Percentiles rank a stretch among this genome's conserved stretches.
phyloP scores from a whole-genome alignment of 1,284 basidiomycete species.

The Amylostereum areolatum region DNA sequence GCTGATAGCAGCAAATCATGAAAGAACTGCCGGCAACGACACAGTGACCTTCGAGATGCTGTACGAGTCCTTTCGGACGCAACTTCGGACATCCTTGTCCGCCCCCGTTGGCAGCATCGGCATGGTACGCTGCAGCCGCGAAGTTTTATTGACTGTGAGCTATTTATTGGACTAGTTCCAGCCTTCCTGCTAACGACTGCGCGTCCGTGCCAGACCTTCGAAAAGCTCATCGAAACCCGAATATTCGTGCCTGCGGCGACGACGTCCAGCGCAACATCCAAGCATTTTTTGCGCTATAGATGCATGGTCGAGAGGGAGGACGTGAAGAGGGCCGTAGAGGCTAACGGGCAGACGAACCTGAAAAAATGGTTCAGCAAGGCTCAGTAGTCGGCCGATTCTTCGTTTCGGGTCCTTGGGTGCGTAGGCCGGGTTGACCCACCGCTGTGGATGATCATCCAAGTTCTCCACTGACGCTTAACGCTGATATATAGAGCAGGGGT shows the following conservation, averaged over 20 bases:
- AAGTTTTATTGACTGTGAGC: slow-evolving; percentile 57
- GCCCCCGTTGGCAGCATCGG: slow-evolving; percentile 75
- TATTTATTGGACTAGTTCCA: neutral
- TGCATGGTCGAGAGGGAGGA: slow-evolving; percentile 51
- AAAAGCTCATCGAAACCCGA: slow-evolving; percentile 45
- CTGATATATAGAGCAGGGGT: neutral
- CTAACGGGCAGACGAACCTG: slow-evolving; percentile 59
- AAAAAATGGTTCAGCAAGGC: slow-evolving; percentile 71
- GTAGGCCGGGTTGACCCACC: too few species aligned
- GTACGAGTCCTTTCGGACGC: slow-evolving; percentile 58
- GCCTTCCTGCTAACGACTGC: neutral
- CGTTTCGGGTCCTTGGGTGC: neutral
- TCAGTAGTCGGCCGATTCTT: slow-evolving; percentile 16
- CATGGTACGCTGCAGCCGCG: slow-evolving; percentile 60
- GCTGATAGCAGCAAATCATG: slow-evolving; percentile 64
- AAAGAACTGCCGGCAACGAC: slow-evolving; percentile 59
- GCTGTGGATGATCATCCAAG: neutral
- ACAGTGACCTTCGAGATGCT: slow-evolving; percentile 77
- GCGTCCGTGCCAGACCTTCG: slow-evolving; percentile 53
- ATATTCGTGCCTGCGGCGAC: slow-evolving; percentile 47
- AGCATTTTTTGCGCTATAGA: slow-evolving; percentile 64
- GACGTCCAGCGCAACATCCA: slow-evolving; percentile 39
- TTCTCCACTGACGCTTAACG: neutral
- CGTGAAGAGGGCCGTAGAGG: slow-evolving; percentile 61
- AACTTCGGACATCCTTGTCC: slow-evolving; percentile 59